A percentile compares a stretch with the other conserved stretches of the same genome.
phyloP scores from a whole-genome alignment of 2,329 filamentous ascomycete genomes.

The Hymenoscyphus scutula region DNA sequence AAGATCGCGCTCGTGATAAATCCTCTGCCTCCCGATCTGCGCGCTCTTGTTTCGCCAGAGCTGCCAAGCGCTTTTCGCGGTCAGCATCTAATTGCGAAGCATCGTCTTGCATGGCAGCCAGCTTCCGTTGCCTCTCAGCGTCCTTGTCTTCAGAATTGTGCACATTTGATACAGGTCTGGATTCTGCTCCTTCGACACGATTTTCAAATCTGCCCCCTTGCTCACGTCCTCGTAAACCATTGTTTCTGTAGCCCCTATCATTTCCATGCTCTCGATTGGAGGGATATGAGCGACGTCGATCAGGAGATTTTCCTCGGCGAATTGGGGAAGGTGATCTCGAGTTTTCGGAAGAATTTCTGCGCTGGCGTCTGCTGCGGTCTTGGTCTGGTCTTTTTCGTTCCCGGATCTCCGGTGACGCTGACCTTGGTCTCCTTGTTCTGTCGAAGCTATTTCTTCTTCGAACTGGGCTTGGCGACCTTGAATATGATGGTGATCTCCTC shows the following conservation, averaged over 20 bases:
- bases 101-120: constrained; percentile 72
- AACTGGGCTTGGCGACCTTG: constrained; percentile 31
- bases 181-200: constrained; percentile 2
- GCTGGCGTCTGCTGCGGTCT: constrained; percentile 21
- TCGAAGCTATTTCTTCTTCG: constrained; percentile 27
- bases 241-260: constrained; percentile 26
- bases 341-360: constrained; percentile 31
- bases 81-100: constrained; percentile 69
- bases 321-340: constrained; percentile 41
- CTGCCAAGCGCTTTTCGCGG: constrained; percentile 64
- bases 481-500: constrained; percentile 43
- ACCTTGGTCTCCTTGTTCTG: constrained; percentile 25
- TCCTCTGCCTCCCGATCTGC: constrained; percentile 66
- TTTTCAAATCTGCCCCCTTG: constrained; percentile 31
- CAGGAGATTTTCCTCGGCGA: constrained; percentile 35
- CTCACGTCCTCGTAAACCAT: constrained; percentile 23
- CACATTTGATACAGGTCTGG: not conserved
- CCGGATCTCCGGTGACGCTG: constrained; percentile 30
- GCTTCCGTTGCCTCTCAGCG: constrained; percentile 61
- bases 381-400: constrained; percentile 21
- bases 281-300: constrained; percentile 31
- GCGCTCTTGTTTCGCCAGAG: constrained; percentile 64
- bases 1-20: constrained; percentile 53
- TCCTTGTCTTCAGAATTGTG: constrained; percentile 38
- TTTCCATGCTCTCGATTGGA: constrained; percentile 24